Conservation (phyloP, 2,329 filamentous ascomycete genomes). For the Dothideomycetes sp. region DNA sequence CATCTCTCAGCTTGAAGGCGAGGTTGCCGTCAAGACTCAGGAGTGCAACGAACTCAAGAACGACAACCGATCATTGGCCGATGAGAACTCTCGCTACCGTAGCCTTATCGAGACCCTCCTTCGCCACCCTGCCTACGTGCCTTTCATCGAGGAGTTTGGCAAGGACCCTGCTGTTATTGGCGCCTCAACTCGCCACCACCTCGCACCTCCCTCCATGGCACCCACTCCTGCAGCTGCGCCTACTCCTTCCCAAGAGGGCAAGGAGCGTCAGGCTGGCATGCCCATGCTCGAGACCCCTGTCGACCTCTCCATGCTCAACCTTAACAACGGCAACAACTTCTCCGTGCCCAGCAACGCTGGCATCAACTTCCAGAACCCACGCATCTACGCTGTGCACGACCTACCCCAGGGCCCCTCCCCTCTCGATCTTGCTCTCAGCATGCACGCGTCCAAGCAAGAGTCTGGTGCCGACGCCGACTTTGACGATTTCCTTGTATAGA, state of each 20-base stretch:
- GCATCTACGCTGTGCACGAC: constrained; percentile 63
- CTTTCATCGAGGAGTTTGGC: constrained; percentile 33
- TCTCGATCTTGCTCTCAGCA: constrained; percentile 6
- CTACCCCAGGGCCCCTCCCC: constrained; percentile 35
- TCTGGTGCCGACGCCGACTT: too few relatives aligned
- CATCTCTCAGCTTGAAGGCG: constrained; percentile 84
- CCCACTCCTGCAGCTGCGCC: constrained; percentile 11
- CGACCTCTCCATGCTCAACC: constrained; percentile 61
- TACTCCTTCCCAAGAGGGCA: constrained; percentile 19
- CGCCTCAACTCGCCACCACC: background rate
- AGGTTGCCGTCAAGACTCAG: constrained; percentile 72
- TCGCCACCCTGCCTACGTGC: constrained; percentile 36
- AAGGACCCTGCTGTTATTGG: constrained; percentile 26
- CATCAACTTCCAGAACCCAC: constrained; percentile 29
- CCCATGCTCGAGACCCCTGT: constrained; percentile 69
- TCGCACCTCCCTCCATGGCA: constrained; percentile 13
- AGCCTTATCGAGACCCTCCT: constrained; percentile 69
- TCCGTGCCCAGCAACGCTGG: constrained; percentile 5
- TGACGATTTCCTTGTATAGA: too few relatives aligned
- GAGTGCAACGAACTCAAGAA: constrained; percentile 71
- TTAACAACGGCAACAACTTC: constrained; percentile 33
- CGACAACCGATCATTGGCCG: constrained; percentile 70
- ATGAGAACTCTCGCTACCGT: constrained; percentile 40
- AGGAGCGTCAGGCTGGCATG: constrained; percentile 52
- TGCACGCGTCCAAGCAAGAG: background rate